Percentiles rank a stretch among this genome's conserved stretches.
These are phyloP conservation scores for Rhizopus stolonifer DNA, from an alignment of 371 early-diverging fungal species.

Conservation along the genomic window DNA sequence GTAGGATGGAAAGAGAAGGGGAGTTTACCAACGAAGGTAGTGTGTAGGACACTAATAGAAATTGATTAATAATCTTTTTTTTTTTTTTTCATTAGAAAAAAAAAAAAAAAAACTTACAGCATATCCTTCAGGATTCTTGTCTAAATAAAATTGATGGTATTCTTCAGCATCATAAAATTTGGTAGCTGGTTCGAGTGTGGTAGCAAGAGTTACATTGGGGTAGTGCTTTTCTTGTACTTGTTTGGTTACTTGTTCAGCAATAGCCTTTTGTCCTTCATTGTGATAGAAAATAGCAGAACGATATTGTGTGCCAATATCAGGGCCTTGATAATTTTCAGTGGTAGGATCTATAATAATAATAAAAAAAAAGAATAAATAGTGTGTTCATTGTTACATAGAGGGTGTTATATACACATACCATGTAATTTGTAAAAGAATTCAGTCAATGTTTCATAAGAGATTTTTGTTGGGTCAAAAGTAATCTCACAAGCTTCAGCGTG, in stretches of 20 bases:
- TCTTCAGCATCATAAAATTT: conserved; percentile 84
- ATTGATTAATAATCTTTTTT: conserved; percentile 10
- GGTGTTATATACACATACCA: conserved; percentile 37
- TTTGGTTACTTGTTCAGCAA: conserved; percentile 71
- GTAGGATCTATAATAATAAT: conserved; percentile 43
- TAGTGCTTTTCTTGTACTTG: conserved; percentile 63
- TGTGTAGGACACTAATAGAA: conserved; percentile 44
- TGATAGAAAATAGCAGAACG: conserved; percentile 87
- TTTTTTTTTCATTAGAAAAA: no score
- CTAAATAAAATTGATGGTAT: conserved; percentile 86
- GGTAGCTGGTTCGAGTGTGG: conserved; percentile 65
- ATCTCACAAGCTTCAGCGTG: conserved; percentile 87
- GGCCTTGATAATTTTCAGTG: conserved; percentile 46
- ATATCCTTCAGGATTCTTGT: conserved; percentile 53
- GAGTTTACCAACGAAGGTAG: conserved; percentile 46
- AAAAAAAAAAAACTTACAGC: conserved; percentile 26
- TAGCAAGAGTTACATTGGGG: conserved; percentile 57
- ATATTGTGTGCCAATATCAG: conserved; percentile 46
- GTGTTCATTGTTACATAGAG: not conserved
- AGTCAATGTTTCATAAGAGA: conserved; percentile 66
- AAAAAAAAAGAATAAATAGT: no score
- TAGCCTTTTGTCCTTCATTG: conserved; percentile 63
- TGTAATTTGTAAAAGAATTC: conserved; percentile 86
- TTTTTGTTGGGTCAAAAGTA: conserved; percentile 65
- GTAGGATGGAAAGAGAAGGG: not conserved